phyloP scores from a whole-genome alignment of 225 moss, liverwort and hornwort species.

The Polytrichum commune region DNA sequence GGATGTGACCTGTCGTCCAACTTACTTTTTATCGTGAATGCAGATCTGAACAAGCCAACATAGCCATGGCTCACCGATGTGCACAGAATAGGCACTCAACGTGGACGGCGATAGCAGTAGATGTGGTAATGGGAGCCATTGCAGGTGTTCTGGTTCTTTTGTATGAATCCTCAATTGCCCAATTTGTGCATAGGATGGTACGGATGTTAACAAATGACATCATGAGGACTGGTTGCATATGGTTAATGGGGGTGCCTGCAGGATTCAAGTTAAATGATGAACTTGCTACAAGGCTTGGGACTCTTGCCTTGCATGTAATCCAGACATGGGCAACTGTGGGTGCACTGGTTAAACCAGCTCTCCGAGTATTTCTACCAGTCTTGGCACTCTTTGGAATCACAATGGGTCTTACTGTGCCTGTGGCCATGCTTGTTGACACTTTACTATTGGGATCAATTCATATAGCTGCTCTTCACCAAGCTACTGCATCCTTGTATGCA shows the following conservation, averaged over 20 bases:
- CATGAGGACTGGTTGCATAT: slow-evolving; percentile 92
- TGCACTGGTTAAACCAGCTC: slow-evolving; percentile 52
- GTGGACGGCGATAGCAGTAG: slow-evolving; percentile 73
- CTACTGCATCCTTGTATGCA: slow-evolving; percentile 79
- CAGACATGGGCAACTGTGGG: slow-evolving; percentile 97
- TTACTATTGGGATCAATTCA: slow-evolving; percentile 74
- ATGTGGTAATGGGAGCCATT: slow-evolving; percentile 70
- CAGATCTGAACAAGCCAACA: slow-evolving; percentile 90
- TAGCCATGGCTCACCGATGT: slow-evolving; percentile 72
- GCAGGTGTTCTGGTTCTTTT: slow-evolving; percentile 66
- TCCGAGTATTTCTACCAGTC: slow-evolving; percentile 49
- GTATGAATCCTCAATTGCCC: slow-evolving; percentile 51
- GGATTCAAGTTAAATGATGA: slow-evolving; percentile 97
- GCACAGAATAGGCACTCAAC: slow-evolving; percentile 59
- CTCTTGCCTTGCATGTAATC: slow-evolving; percentile 83
- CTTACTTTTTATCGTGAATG: background rate
- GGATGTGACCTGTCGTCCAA: too few species aligned
- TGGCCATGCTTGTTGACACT: slow-evolving; percentile 82
- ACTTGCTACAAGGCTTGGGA: slow-evolving; percentile 81
- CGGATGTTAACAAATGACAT: slow-evolving; percentile 75
- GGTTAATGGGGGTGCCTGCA: slow-evolving; percentile 99
- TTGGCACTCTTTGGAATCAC: slow-evolving; percentile 61
- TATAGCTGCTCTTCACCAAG: slow-evolving; percentile 79
- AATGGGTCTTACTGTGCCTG: slow-evolving; percentile 76
- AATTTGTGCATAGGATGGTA: slow-evolving; percentile 49